phyloP scores from a whole-genome alignment of 768 basidiomycete species.

The Pisolithus sp. region DNA sequence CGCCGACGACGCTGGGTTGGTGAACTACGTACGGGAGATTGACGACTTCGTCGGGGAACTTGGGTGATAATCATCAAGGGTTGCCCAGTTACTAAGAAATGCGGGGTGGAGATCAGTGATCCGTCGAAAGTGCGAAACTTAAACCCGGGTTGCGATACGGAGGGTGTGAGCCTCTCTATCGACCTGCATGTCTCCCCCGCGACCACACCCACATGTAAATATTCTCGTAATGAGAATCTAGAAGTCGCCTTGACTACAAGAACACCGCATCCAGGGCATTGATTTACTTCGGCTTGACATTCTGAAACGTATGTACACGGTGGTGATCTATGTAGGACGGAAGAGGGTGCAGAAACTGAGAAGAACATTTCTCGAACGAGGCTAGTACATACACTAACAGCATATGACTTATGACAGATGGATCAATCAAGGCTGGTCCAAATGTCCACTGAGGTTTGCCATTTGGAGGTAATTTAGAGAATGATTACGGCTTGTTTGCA shows the following conservation, averaged over 20 bases:
- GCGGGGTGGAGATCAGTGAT: conserved; percentile 33
- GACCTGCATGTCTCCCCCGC: not conserved
- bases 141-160: conserved; percentile 4
- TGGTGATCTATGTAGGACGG: not conserved
- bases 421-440: not conserved
- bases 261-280: not conserved
- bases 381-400: not conserved
- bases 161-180: not conserved
- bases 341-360: not conserved
- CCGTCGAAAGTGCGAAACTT: conserved; percentile 40
- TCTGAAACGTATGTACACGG: no score
- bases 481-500: conserved; percentile 18
- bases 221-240: not conserved
- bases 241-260: not conserved
- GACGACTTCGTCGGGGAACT: conserved; percentile 45
- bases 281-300: no score
- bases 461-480: conserved; percentile 10
- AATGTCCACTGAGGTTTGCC: conserved; percentile 5
- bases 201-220: not conserved
- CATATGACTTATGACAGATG: conserved; percentile 1
- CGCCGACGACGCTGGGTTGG: conserved; percentile 43
- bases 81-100: conserved; percentile 38
- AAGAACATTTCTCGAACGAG: not conserved
- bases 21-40: conserved; percentile 55
- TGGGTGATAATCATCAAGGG: conserved; percentile 42